These are phyloP conservation scores for Cryptosporidium muris DNA, from an alignment of 169 alveolate species.

Conservation along the genomic window DNA sequence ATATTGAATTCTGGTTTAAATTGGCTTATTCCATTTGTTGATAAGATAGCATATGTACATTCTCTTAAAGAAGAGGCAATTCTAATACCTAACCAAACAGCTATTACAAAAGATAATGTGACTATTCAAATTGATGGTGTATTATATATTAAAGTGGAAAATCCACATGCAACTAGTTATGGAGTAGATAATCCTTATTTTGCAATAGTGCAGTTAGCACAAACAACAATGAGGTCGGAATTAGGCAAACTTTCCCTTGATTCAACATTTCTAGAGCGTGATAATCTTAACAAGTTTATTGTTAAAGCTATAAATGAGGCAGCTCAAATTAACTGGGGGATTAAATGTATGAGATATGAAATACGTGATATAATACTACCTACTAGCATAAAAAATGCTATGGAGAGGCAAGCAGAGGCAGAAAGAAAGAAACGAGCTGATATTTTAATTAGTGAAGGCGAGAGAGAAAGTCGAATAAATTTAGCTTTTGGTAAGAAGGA, in stretches of 20 bases:
- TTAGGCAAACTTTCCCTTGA: slow-evolving; percentile 94
- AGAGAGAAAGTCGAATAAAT: slow-evolving; percentile 89
- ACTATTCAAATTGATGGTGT: slow-evolving; percentile 94
- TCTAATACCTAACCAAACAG: slow-evolving; percentile 90
- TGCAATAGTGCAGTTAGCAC: slow-evolving; percentile 93
- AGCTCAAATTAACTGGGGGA: slow-evolving; percentile 94
- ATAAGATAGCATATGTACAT: slow-evolving; percentile 89
- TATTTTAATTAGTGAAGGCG: slow-evolving; percentile 92
- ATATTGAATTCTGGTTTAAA: slow-evolving; percentile 91
- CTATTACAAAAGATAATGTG: slow-evolving; percentile 94
- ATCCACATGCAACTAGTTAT: slow-evolving; percentile 90
- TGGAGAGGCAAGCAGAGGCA: slow-evolving; percentile 95
- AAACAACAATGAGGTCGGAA: slow-evolving; percentile 95
- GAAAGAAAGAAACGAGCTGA: slow-evolving; percentile 93
- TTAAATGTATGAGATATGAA: slow-evolving; percentile 91
- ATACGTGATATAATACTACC: slow-evolving; percentile 94
- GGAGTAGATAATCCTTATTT: slow-evolving; percentile 92
- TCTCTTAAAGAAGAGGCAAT: slow-evolving; percentile 93
- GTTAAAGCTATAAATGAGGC: slow-evolving; percentile 84
- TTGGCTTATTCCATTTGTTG: slow-evolving; percentile 89
- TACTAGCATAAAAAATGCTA: slow-evolving; percentile 88
- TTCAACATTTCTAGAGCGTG: slow-evolving; percentile 93
- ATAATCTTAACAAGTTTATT: slow-evolving; percentile 86
- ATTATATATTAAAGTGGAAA: slow-evolving; percentile 87
- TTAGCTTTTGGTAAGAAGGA: slow-evolving; percentile 90